These are phyloP conservation scores for Solanum arcanum DNA, from an alignment of 257 asterid species.

Conservation along the genomic window DNA sequence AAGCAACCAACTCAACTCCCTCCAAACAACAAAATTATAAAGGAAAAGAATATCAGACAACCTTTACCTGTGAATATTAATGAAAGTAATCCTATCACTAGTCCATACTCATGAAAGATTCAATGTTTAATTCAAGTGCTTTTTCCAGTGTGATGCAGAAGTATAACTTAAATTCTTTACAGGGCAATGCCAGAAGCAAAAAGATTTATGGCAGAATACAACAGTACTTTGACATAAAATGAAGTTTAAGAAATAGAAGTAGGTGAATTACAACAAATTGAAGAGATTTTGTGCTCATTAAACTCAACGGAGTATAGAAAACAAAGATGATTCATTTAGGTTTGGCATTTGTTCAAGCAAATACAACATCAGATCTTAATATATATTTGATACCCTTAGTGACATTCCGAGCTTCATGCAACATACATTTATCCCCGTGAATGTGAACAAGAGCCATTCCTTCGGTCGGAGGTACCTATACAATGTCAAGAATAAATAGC, in stretches of 20 bases:
- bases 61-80: background rate
- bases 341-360: slow-evolving; percentile 23
- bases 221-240: background rate
- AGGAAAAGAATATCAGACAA: background rate
- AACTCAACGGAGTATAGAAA: background rate
- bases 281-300: background rate
- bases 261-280: background rate
- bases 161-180: background rate
- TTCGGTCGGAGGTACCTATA: slow-evolving; percentile 74
- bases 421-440: slow-evolving; percentile 88
- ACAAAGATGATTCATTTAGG: background rate
- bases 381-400: slow-evolving; percentile 75
- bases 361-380: slow-evolving; percentile 74
- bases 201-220: background rate
- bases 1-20: background rate
- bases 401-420: slow-evolving; percentile 83
- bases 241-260: background rate
- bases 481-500: background rate
- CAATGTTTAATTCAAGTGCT: background rate
- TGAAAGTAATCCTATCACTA: background rate
- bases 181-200: background rate
- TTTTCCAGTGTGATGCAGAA: background rate
- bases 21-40: background rate
- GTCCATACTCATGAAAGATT: background rate
- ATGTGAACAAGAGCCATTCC: slow-evolving; percentile 91